A percentile compares a stretch with the other conserved stretches of the same genome.
Conservation (phyloP, 805 yeast genomes). For the Candida oleophila region DNA sequence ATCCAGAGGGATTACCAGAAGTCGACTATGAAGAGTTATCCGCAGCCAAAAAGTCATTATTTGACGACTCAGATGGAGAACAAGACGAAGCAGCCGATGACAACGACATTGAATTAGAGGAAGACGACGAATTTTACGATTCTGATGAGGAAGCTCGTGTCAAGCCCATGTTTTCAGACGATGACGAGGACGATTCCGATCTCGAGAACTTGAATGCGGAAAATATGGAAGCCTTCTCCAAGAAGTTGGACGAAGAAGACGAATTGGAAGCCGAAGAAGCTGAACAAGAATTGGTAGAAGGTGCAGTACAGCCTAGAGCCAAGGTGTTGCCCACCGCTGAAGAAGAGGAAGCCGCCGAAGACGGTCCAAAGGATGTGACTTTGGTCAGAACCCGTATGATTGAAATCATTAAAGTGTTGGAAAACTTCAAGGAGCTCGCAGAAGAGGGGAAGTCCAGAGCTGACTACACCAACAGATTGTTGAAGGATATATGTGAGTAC, state of each 20-base stretch:
- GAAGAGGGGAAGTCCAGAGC: constrained; percentile 86
- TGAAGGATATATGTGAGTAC: constrained; percentile 86
- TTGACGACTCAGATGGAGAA: constrained; percentile 71
- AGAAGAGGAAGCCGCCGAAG: constrained; percentile 47
- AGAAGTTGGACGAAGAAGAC: constrained; percentile 61
- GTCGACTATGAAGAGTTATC: constrained; percentile 67
- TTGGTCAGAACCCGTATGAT: constrained; percentile 90
- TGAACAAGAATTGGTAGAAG: constrained; percentile 56
- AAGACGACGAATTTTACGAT: constrained; percentile 36
- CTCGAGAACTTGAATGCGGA: constrained; percentile 72
- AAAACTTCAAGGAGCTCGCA: constrained; percentile 77
- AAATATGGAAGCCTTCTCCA: constrained; percentile 79
- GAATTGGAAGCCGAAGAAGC: constrained; percentile 46
- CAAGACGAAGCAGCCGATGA: constrained; percentile 44
- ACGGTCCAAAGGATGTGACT: constrained; percentile 70
- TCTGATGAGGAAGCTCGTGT: constrained; percentile 62
- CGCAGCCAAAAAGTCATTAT: constrained; percentile 69
- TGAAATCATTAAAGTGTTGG: constrained; percentile 91
- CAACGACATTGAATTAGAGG: constrained; percentile 28
- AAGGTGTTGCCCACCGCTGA: constrained; percentile 69
- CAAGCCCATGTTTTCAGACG: constrained; percentile 81
- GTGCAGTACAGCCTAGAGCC: constrained; percentile 68
- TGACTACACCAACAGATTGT: constrained; percentile 74
- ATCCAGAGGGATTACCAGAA: constrained; percentile 54
- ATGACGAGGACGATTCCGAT: constrained; percentile 52